phyloP scores from a whole-genome alignment of 148 eudicot genomes.

The Linanthus parryae region DNA sequence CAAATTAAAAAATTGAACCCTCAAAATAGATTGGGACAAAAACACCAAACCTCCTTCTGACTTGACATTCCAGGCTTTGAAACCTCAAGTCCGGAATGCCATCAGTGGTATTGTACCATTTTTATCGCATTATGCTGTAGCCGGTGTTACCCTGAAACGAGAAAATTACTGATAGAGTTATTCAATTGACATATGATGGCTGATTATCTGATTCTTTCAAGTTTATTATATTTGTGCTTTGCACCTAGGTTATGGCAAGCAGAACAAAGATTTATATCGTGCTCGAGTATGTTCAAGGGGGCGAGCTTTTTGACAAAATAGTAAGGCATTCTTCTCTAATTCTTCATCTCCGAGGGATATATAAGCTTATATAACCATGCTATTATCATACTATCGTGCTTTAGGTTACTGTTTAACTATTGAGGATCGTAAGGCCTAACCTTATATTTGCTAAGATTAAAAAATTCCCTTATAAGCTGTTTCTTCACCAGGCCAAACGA shows the following conservation, averaged over 20 bases:
- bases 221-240: constrained; percentile 10
- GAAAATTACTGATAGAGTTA: too few species aligned
- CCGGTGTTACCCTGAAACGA: too few species aligned
- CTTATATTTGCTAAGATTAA: neutral
- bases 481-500: constrained; percentile 41
- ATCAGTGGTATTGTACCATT: neutral
- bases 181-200: too few species aligned
- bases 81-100: too few species aligned
- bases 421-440: too few species aligned
- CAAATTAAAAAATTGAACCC: too few species aligned
- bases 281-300: constrained; percentile 78
- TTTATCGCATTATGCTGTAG: neutral
- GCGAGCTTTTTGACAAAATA: constrained; percentile 88
- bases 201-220: neutral
- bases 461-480: constrained; percentile 1
- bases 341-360: too few species aligned
- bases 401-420: neutral
- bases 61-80: too few species aligned
- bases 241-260: constrained; percentile 83
- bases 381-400: neutral
- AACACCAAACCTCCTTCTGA: too few species aligned
- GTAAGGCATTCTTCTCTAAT: constrained; percentile 34
- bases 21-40: too few species aligned
- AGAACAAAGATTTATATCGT: constrained; percentile 88
- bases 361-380: too few species aligned